A percentile compares a stretch with the other conserved stretches of the same genome.
These are phyloP conservation scores for Flaveria brownii DNA, from an alignment of 129 eudicot genomes.

Conservation along the genomic window DNA sequence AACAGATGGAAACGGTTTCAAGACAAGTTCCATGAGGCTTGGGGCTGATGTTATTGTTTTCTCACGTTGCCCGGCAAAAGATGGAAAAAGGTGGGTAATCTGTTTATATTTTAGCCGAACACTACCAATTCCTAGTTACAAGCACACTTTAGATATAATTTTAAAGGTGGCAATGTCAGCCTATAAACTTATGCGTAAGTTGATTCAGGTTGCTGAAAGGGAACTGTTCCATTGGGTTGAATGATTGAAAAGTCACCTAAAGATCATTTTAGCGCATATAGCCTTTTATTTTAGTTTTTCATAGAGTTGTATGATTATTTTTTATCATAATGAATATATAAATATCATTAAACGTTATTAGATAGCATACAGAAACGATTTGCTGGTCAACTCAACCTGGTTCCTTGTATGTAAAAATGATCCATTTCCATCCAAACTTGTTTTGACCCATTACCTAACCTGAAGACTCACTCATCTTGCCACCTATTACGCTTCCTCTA, in stretches of 20 bases:
- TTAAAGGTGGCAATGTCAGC: background rate
- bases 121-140: background rate
- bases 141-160: slow-evolving; percentile 8
- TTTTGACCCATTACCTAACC: background rate
- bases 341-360: too few species aligned
- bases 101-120: background rate
- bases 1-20: slow-evolving; percentile 95
- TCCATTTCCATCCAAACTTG: too few species aligned
- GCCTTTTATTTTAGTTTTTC: too few species aligned
- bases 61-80: slow-evolving; percentile 59
- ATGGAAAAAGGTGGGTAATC: slow-evolving; percentile 60
- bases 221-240: background rate
- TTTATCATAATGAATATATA: too few species aligned
- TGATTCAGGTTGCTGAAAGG: background rate
- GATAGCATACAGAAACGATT: too few species aligned
- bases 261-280: background rate
- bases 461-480: too few species aligned
- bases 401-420: too few species aligned
- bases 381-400: too few species aligned
- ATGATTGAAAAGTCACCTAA: background rate
- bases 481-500: too few species aligned
- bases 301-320: too few species aligned
- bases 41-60: slow-evolving; percentile 98
- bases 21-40: slow-evolving; percentile 99
- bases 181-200: background rate